Base-by-base conservation (phyloP, 2,329 filamentous ascomycete genomes). In the Raffaelea albimanens region DNA sequence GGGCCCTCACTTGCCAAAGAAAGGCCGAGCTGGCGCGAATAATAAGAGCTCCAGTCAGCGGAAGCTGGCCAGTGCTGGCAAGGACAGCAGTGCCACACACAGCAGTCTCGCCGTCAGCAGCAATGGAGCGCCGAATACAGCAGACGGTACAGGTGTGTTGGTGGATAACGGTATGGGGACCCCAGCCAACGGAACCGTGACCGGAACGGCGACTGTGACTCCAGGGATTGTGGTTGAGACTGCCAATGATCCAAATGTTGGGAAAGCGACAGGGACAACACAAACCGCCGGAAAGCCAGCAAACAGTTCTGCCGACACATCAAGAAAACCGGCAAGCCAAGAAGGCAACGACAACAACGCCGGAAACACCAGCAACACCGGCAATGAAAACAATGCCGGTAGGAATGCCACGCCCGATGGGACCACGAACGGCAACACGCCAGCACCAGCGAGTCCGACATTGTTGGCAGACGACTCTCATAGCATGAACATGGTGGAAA, bases 1-100 rank as follows among this genome's bases (percentile, higher is more conserved):
- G 66, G 90, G 90, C 0, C 90, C 90, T 2, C 80, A 78, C 3
- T 75, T 85, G 33, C 82, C 82, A 29, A 82, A 82, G 58, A 75
- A 82, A 62, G 66, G 75, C 50, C 63, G 65, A 56, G 64, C 61
- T 58, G 64, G 53, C 49, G 67, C 59, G 54, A 46, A 47, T 18
- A 77, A 65, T 65, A 80, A 74, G 66, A 80, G 70, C 59, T 69
- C 67, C 44, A 80, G 76, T 57, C 74, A 82, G 54, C 72, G 80
- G 44, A 75, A 76, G 18, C 64, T 85, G 52, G 77, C 76, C 53
- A 76, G 76, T 54, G 63, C 76, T 48, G 75, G 73, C 29, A 70
- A 72, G 50, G 73, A 80, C 51, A 83, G 76, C 62, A 57, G 55
- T 34, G 66, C 55, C 52, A 47, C 66, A 57, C 51, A 63, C 40